Evolutionary conservation across 1,284 basidiomycete species (phyloP).

Genomic region (Leccinum colubrinum): DNA sequence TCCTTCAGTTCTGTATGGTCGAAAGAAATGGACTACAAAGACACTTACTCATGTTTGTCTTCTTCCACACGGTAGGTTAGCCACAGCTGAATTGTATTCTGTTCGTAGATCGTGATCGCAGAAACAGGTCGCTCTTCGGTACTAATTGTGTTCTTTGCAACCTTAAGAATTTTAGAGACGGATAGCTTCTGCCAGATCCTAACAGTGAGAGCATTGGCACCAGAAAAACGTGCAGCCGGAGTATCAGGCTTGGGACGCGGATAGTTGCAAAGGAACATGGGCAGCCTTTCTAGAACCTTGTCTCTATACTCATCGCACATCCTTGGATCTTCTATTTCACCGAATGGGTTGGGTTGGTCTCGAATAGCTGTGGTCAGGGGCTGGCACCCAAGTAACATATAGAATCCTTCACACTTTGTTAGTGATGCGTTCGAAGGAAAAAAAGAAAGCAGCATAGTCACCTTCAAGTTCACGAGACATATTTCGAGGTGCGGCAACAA

Average conservation of each 20-base stretch:
- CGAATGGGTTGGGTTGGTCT: background rate
- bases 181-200: too few relatives aligned
- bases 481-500: conserved; percentile 7
- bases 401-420: background rate
- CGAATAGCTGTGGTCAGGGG: too few relatives aligned
- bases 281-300: too few relatives aligned
- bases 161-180: too few relatives aligned
- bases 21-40: too few relatives aligned
- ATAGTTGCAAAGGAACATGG: too few relatives aligned
- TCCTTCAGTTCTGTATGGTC: too few relatives aligned
- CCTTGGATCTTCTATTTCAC: background rate
- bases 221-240: too few relatives aligned
- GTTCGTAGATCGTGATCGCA: background rate
- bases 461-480: conserved; percentile 9
- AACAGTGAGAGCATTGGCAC: too few relatives aligned
- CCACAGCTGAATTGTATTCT: background rate
- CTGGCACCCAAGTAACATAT: too few relatives aligned
- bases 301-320: too few relatives aligned
- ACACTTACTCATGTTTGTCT: conserved; percentile 18
- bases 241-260: too few relatives aligned
- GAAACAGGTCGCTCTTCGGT: background rate
- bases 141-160: background rate
- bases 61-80: background rate
- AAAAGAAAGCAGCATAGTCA: background rate
- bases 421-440: background rate